Evolutionary conservation across 257 asterid genomes (phyloP).

Genomic region (Fraxinus cuspidata): DNA sequence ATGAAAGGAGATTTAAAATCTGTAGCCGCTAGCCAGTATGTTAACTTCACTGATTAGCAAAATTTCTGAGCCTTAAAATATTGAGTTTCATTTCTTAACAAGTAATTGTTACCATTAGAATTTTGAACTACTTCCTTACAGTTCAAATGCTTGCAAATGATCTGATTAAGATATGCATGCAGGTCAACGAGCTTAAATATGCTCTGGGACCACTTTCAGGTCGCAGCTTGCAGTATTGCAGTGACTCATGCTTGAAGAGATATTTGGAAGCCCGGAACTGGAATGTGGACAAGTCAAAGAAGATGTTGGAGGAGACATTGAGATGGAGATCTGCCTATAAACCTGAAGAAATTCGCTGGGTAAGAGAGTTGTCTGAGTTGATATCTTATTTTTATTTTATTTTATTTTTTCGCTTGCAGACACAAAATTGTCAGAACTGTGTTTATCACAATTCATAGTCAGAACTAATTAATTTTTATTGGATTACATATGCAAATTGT

Average conservation of each 20-base stretch:
- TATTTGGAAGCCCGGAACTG: slow-evolving; percentile 85
- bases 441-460: not conserved
- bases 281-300: slow-evolving; percentile 83
- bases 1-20: not conserved
- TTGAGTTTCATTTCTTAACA: not conserved
- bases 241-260: slow-evolving; percentile 79
- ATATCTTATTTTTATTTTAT: not conserved
- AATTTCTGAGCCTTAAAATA: not conserved
- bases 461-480: not conserved
- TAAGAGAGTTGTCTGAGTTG: slow-evolving; percentile 39
- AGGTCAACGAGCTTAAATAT: slow-evolving; percentile 78
- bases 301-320: slow-evolving; percentile 89
- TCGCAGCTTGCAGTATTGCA: slow-evolving; percentile 62
- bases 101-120: not conserved
- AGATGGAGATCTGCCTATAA: slow-evolving; percentile 81
- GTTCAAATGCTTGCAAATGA: slow-evolving; percentile 2
- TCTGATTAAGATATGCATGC: slow-evolving; percentile 24
- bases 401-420: not conserved
- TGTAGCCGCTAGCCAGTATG: not conserved
- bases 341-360: slow-evolving; percentile 99
- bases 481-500: not conserved
- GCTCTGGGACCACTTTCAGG: slow-evolving; percentile 75
- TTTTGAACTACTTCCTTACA: not conserved
- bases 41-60: not conserved
- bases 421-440: not conserved